phyloP scores from a whole-genome alignment of 2,329 filamentous ascomycete genomes.

The Cytospora piceicola region DNA sequence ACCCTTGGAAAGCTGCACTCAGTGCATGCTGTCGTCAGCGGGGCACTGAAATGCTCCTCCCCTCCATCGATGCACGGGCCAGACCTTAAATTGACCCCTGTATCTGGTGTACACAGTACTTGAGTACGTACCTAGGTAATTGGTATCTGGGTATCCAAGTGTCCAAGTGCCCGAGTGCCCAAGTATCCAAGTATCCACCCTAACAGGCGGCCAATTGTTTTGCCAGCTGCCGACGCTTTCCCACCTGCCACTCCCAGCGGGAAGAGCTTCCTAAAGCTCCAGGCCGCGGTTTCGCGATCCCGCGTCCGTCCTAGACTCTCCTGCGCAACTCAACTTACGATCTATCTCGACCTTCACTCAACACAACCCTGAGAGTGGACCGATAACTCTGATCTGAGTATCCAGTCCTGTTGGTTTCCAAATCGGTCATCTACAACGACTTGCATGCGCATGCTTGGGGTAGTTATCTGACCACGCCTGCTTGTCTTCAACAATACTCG shows the following conservation, averaged over 20 bases:
- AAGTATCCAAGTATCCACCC: background rate
- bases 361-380: background rate
- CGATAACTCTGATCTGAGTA: background rate
- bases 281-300: background rate
- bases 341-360: background rate
- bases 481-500: background rate
- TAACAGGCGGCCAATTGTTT: constrained; percentile 23
- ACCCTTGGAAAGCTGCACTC: background rate
- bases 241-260: background rate
- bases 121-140: too few relatives aligned
- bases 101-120: background rate
- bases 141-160: background rate
- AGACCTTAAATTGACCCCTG: constrained; percentile 1
- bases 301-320: background rate
- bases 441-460: background rate
- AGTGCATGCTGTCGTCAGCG: constrained; percentile 8
- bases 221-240: constrained; percentile 12
- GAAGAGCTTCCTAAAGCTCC: background rate
- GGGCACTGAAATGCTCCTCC: background rate
- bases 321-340: background rate
- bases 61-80: background rate
- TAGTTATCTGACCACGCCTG: background rate
- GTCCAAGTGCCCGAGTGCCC: background rate
- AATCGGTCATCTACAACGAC: background rate
- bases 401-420: background rate